These are phyloP conservation scores for Choanephora cucurbitarum DNA, from an alignment of 371 early-diverging fungal species.

Conservation along the genomic window DNA sequence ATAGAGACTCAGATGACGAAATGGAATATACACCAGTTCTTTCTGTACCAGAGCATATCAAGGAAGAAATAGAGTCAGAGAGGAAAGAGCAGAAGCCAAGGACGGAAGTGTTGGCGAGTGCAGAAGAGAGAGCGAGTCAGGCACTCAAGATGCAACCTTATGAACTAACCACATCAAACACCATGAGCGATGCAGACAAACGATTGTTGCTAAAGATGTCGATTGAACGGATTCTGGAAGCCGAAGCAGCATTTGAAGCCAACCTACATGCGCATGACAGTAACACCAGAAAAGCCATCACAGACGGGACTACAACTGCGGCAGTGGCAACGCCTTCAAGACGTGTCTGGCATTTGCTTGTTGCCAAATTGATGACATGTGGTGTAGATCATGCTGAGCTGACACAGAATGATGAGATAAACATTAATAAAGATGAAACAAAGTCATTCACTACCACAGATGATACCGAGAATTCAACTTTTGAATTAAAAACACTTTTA, in stretches of 20 bases:
- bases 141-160: conserved; percentile 48
- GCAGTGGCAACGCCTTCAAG: conserved; percentile 2
- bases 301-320: conserved; percentile 2
- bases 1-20: conserved; percentile 21
- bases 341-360: conserved; percentile 33
- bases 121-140: conserved; percentile 47
- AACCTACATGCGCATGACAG: neutral
- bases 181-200: conserved; percentile 21
- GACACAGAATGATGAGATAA: neutral
- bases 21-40: neutral
- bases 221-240: conserved; percentile 42
- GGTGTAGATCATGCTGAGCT: conserved; percentile 10
- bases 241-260: conserved; percentile 20
- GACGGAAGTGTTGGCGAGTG: conserved; percentile 37
- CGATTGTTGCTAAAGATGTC: conserved; percentile 36
- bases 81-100: conserved; percentile 14
- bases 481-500: conserved; percentile 33
- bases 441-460: neutral
- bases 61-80: conserved; percentile 7
- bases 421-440: conserved; percentile 9
- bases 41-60: neutral
- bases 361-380: conserved; percentile 39
- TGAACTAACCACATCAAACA: conserved; percentile 25
- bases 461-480: conserved; percentile 2
- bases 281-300: conserved; percentile 5